phyloP scores from a whole-genome alignment of 1,284 basidiomycete genomes.

The Neolentinus lepideus region DNA sequence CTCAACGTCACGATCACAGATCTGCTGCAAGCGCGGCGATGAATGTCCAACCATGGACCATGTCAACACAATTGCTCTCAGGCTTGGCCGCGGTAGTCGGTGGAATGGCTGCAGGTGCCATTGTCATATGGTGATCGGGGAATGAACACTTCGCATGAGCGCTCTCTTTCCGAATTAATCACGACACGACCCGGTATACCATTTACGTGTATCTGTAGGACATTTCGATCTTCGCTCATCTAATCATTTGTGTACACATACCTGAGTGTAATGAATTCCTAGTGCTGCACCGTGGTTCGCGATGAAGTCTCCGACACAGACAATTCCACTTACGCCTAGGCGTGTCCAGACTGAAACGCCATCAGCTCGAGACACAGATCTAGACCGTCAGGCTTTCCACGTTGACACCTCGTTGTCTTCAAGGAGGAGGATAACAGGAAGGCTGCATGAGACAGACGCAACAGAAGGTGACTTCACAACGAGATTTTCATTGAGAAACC shows the following conservation, averaged over 20 bases:
- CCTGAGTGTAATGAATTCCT: background rate
- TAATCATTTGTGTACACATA: background rate
- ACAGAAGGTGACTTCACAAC: no score
- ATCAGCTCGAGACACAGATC: background rate
- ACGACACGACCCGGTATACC: background rate
- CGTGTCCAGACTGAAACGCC: no score
- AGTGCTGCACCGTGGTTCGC: background rate
- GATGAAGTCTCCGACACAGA: no score
- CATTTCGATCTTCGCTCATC: background rate
- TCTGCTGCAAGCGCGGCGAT: slow-evolving; percentile 9
- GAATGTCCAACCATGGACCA: slow-evolving; percentile 19
- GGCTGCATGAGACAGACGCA: no score
- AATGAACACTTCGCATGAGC: background rate
- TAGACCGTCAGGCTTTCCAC: background rate
- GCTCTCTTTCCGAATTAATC: background rate
- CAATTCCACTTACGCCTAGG: background rate
- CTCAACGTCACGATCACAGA: background rate
- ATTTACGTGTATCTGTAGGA: background rate
- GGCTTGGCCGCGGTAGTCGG: slow-evolving; percentile 35
- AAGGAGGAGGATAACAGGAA: no score
- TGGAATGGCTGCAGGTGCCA: slow-evolving; percentile 32
- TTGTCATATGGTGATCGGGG: slow-evolving; percentile 5
- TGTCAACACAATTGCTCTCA: slow-evolving; percentile 28
- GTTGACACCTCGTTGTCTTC: no score
- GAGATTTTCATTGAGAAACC: background rate